phyloP scores from a whole-genome alignment of 495 filamentous ascomycete genomes.

The Baudoinia panamericana region DNA sequence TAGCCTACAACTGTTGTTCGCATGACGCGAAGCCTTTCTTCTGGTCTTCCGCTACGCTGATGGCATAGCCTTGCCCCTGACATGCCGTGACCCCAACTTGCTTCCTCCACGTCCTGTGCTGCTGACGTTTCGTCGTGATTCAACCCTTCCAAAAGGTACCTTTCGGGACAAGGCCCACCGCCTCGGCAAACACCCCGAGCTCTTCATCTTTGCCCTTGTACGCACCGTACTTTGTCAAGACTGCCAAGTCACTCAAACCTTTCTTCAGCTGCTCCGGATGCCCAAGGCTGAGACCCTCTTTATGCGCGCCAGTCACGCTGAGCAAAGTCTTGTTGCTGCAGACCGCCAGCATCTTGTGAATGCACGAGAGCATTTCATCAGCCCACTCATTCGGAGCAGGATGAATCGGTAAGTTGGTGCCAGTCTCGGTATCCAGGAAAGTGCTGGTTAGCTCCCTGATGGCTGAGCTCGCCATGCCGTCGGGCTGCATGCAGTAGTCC shows the following conservation, averaged over 20 bases:
- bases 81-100: too few relatives aligned
- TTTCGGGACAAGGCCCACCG: slow-evolving; percentile 11
- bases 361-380: background rate
- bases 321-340: background rate
- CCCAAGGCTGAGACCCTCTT: background rate
- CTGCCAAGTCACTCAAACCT: slow-evolving; percentile 2
- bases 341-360: background rate
- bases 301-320: background rate
- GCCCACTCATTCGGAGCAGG: slow-evolving; percentile 7
- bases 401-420: slow-evolving; percentile 6
- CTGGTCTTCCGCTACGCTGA: too few relatives aligned
- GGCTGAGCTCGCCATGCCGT: background rate
- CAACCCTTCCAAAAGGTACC: slow-evolving; percentile 8
- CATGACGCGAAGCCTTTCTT: too few relatives aligned
- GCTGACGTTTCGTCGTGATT: too few relatives aligned
- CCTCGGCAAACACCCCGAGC: slow-evolving; percentile 12
- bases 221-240: slow-evolving; percentile 1
- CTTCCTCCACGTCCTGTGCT: too few relatives aligned
- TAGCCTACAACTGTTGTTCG: too few relatives aligned
- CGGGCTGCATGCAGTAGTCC: slow-evolving; percentile 10
- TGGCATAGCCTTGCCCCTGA: too few relatives aligned
- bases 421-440: background rate
- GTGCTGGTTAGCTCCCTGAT: slow-evolving; percentile 6
- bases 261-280: background rate
- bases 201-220: slow-evolving; percentile 4